A percentile compares a stretch with the other conserved stretches of the same genome.
phyloP scores from a whole-genome alignment of 768 basidiomycete species.

The Lyophyllum semitale region DNA sequence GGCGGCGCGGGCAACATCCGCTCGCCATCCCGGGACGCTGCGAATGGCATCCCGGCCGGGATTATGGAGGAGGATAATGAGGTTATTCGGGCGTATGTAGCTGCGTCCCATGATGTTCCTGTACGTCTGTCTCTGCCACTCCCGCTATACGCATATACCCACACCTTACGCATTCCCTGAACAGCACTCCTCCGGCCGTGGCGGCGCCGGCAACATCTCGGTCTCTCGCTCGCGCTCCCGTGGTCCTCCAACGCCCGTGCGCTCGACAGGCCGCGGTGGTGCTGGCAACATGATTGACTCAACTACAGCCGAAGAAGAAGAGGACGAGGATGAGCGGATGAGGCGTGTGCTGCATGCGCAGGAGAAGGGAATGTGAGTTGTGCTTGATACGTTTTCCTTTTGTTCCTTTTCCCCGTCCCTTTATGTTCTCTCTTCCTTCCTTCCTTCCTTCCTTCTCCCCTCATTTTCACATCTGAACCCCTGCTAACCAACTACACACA shows the following conservation, averaged over 20 bases:
- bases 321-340: slow-evolving; percentile 12
- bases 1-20: slow-evolving; percentile 92
- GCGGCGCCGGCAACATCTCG: slow-evolving; percentile 65
- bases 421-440: background rate
- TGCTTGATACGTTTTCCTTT: background rate
- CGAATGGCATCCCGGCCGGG: slow-evolving; percentile 16
- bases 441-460: background rate
- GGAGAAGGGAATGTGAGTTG: slow-evolving; percentile 11
- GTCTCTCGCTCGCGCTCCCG: slow-evolving; percentile 52
- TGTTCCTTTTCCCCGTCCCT: background rate
- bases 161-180: background rate
- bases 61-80: slow-evolving; percentile 36
- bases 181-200: slow-evolving; percentile 64
- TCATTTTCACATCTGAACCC: background rate
- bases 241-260: slow-evolving; percentile 1
- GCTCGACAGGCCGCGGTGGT: slow-evolving; percentile 21
- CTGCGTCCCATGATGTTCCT: slow-evolving; percentile 28
- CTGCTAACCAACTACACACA: background rate
- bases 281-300: slow-evolving; percentile 18
- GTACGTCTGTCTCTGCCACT: slow-evolving; percentile 27
- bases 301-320: slow-evolving; percentile 7
- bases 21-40: slow-evolving; percentile 64
- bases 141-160: too few species aligned
- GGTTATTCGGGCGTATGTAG: slow-evolving; percentile 37
- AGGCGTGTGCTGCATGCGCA: background rate